Evolutionary conservation across 345 rosid genomes (phyloP).

Genomic region (Psidium friedrichsthalianum): DNA sequence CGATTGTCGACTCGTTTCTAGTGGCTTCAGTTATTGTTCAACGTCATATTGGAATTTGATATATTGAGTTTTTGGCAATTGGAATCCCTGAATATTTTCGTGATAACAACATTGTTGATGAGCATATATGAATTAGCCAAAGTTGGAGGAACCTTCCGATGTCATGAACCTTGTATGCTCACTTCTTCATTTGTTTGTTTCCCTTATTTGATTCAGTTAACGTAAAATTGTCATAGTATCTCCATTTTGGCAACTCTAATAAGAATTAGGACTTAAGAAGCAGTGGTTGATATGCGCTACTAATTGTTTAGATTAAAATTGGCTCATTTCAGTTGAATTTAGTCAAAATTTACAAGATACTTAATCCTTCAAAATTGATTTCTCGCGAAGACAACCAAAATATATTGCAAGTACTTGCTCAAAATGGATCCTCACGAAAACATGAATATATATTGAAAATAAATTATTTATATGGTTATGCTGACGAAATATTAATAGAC

Average conservation of each 20-base stretch:
- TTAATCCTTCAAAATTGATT: background rate
- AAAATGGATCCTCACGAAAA: background rate
- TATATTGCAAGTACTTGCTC: background rate
- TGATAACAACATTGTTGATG: background rate
- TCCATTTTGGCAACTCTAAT: background rate
- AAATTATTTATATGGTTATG: too few species aligned
- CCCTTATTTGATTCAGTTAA: background rate
- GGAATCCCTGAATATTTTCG: background rate
- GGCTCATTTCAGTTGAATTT: background rate
- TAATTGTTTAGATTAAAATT: background rate
- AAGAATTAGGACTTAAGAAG: background rate
- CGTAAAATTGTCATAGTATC: background rate
- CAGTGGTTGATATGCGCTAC: background rate
- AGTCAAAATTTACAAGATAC: background rate
- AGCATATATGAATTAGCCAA: background rate
- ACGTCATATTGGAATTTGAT: too few species aligned
- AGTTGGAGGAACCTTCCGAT: background rate
- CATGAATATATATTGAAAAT: background rate
- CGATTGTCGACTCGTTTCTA: too few species aligned
- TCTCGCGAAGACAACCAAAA: background rate
- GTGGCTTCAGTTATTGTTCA: too few species aligned
- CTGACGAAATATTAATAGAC: too few species aligned
- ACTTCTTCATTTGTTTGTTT: background rate
- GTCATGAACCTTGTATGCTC: background rate
- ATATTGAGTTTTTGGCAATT: too few species aligned